Conservation (phyloP, 2,329 filamentous ascomycete species). For the Grosmannia serpens region DNA sequence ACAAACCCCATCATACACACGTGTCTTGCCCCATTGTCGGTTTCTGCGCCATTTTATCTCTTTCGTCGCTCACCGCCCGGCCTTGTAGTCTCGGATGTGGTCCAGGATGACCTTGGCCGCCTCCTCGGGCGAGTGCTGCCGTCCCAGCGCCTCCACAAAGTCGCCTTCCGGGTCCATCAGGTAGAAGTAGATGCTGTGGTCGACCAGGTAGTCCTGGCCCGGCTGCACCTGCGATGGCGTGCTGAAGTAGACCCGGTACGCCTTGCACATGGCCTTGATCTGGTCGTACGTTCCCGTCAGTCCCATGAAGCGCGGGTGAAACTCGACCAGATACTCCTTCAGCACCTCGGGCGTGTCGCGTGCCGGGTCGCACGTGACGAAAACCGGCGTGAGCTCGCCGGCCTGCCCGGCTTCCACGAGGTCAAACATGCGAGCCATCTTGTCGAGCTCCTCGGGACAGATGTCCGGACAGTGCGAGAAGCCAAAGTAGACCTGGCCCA, state of each 20-base stretch:
- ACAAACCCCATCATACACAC: neutral
- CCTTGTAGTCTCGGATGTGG: constrained; percentile 60
- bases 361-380: constrained; percentile 91
- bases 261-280: constrained; percentile 89
- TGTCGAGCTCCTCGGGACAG: constrained; percentile 96
- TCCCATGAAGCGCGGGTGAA: constrained; percentile 76
- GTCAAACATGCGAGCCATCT: constrained; percentile 96
- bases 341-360: constrained; percentile 79
- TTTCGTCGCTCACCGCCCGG: neutral
- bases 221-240: constrained; percentile 81
- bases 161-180: constrained; percentile 97
- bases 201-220: constrained; percentile 92
- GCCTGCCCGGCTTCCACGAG: constrained; percentile 43
- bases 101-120: constrained; percentile 74
- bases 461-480: constrained; percentile 98
- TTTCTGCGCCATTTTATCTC: neutral
- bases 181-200: constrained; percentile 99
- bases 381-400: constrained; percentile 59
- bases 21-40: neutral
- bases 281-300: constrained; percentile 89
- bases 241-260: constrained; percentile 93
- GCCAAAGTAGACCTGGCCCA: constrained; percentile 77
- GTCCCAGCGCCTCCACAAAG: constrained; percentile 91
- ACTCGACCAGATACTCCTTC: constrained; percentile 78
- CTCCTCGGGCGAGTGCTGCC: constrained; percentile 84